These are phyloP conservation scores for Cyclanthera cordifolia DNA, from an alignment of 306 rosid genomes.

Conservation along the genomic window DNA sequence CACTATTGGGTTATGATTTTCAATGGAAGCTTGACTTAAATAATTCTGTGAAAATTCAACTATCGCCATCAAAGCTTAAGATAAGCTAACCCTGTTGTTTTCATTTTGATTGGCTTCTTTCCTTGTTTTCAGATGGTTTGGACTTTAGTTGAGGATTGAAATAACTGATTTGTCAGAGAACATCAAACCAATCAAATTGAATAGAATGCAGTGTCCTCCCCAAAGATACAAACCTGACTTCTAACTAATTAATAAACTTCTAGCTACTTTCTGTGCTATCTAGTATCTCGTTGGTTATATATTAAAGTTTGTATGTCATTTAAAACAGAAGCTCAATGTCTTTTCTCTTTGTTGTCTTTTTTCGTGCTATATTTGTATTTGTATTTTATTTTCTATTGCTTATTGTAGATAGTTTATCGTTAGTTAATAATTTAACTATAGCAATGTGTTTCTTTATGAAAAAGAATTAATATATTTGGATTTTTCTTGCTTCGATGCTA, in stretches of 20 bases:
- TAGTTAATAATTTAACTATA: not conserved
- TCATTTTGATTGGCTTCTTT: not conserved
- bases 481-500: not conserved
- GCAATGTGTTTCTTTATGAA: not conserved
- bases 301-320: not conserved
- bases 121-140: not conserved
- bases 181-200: not conserved
- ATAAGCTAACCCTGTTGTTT: not conserved
- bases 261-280: not conserved
- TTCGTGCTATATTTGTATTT: not conserved
- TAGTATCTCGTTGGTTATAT: not conserved
- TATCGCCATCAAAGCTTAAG: not conserved
- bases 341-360: not conserved
- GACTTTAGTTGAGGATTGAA: not conserved
- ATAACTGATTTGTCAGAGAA: not conserved
- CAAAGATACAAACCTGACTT: not conserved
- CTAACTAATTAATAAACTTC: not conserved
- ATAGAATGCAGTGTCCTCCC: not conserved
- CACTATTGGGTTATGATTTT: not conserved
- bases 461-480: not conserved
- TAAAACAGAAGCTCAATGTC: not conserved
- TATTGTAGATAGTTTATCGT: not conserved
- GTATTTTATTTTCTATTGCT: not conserved
- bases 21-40: not conserved
- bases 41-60: not conserved